Evolutionary conservation across 257 asterid genomes (phyloP), one percentile per base, ranked within the genome.

Genomic region (Datura wrightii): DNA sequence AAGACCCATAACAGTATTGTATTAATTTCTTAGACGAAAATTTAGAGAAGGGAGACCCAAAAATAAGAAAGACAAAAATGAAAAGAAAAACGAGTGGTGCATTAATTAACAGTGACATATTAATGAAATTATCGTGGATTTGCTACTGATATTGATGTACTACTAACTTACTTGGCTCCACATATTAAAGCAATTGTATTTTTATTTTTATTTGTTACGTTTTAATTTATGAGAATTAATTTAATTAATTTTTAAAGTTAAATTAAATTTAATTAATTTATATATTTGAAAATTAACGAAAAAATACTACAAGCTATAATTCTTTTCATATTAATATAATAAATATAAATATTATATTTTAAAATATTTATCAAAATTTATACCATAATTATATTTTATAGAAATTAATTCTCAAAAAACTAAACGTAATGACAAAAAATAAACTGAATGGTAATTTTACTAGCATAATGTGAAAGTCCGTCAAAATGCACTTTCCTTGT

Each of bases 401-500:
- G 1, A 24, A 24, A 24, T 24, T 24, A 24, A 24, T 24, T 24
- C 31, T 24, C 31, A 24, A 24, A 24, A 24, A 24, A 24, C 31
- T 24, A 24, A 24, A n/a, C n/a, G n/a, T n/a, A n/a, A n/a, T n/a
- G n/a, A n/a, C n/a, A n/a, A n/a, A n/a, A n/a, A n/a, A n/a, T n/a
- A n/a, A n/a, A 24, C 31, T 24, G 31, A 24, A 24, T 24, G 31
- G 1, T 24, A 24, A 24, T 24, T 24, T 63, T 14, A 66, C 6
- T 66, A 37, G 10, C 6, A 66, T 66, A 67, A 67, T 67, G 24
- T 7, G n/a, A 67, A 37, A 18, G 24, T 67, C 50, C 76, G 6
- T 37, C 48, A 67, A 67, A 37, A 39, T 14, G 13, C 50, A 67
- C 76, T 37, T 67, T 36, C 42, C 76, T 67, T 67, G 76, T 67